These are phyloP conservation scores for Chaetomium strumarium DNA, from an alignment of 2,329 filamentous ascomycete genomes.

Conservation along the genomic window DNA sequence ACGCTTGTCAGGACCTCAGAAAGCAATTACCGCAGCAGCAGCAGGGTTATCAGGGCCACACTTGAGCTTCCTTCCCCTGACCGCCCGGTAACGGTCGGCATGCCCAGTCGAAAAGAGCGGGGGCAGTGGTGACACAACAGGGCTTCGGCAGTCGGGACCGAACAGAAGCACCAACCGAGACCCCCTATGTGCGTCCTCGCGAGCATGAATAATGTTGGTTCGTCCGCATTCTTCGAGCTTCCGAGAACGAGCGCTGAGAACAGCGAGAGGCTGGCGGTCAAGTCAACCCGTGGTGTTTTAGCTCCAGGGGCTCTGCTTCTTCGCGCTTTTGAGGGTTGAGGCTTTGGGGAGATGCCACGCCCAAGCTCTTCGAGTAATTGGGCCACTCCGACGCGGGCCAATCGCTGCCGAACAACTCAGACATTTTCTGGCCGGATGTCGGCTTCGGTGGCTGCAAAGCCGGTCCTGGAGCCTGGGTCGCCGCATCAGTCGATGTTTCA, in stretches of 20 bases:
- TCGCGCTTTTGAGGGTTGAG: not conserved
- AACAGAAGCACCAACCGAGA: not conserved
- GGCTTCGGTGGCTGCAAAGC: not conserved
- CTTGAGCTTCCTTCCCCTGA: too few relatives aligned
- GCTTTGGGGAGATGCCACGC: not conserved
- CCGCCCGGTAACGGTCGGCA: not conserved
- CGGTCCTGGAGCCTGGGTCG: not conserved
- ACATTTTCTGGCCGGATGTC: not conserved
- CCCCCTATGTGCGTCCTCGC: not conserved
- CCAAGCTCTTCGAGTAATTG: not conserved
- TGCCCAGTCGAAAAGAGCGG: not conserved
- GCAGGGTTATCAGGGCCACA: too few relatives aligned
- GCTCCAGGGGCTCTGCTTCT: not conserved
- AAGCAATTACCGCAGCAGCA: too few relatives aligned
- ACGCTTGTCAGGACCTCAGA: too few relatives aligned
- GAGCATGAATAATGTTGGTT: not conserved
- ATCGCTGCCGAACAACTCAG: not conserved
- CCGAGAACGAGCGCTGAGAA: not conserved
- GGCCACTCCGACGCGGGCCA: not conserved
- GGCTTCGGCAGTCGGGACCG: slow-evolving; percentile 8
- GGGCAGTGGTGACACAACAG: slow-evolving; percentile 1
- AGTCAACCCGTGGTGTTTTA: not conserved
- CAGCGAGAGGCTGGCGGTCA: not conserved
- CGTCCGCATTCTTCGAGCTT: not conserved
- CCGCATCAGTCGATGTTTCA: not conserved